Evolutionary conservation across 2,329 filamentous ascomycete species (phyloP), one percentile per base, ranked within the genome.

Genomic region (Curvularia sp.): DNA sequence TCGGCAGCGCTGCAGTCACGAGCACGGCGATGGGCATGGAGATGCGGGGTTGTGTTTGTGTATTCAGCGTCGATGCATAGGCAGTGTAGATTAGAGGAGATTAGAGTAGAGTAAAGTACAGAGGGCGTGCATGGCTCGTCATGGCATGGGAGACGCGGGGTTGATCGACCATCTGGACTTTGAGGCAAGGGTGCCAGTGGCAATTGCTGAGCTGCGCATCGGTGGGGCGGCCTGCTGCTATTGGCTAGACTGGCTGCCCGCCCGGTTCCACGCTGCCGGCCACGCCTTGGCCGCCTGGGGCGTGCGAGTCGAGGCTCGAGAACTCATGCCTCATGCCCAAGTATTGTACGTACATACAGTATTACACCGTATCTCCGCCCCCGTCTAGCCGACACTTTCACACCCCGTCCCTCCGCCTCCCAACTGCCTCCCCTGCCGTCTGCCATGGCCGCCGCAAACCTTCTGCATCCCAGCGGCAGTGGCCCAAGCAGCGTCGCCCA

Each of bases 181-280:
- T 7, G 42, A 23, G n/a, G 39, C 32, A 15, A 48, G 50, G 57
- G 48, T 58, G 60, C 47, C 56, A 55, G 68, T 65, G 68, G 66
- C 65, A 42, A 69, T 57, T 57, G 47, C 51, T 38, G 42, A 53
- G 61, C 56, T 57, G 59, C 55, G 51, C 56, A 53, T 18, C 43
- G 36, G 67, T 65, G 65, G 67, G 67, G 46, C 57, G 63, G 66
- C 65, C 56, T 61, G 60, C 64, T 65, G 62, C 63, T 43, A 68
- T 58, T 57, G 61, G 62, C 43, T 59, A 54, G 55, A 64, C 66
- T 67, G 65, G 23, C 10, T 53, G 61, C 38, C 66, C 67, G 66
- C 65, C 68, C 64, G 65, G 56, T 67, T 68, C 68, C 68, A 69
- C 64, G 65, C 65, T 64, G 66, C 57, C 65, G 68, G 61, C 59